Base-by-base conservation (phyloP, 108 stramenopile genomes). In the Skeletonema grethae region DNA sequence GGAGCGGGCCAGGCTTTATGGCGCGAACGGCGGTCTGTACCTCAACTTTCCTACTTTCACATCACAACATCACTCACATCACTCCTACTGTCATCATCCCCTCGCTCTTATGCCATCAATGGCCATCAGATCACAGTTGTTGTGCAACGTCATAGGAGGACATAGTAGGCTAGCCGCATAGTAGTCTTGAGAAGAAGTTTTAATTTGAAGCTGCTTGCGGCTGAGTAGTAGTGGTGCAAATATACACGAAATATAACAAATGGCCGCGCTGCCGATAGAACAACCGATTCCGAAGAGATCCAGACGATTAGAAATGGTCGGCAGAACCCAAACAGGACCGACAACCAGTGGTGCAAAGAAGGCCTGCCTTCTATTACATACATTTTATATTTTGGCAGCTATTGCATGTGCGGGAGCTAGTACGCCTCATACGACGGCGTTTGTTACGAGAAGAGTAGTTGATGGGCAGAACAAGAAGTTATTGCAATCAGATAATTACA, bases 331-430 rank as follows among this genome's bases (percentile, higher is more conserved):
- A 22, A 53, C 3, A 53, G 20, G 22, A 53, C n/a, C 50, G n/a
- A 53, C 50, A 22, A 53, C 22, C 50, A 53, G n/a, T 22, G 50
- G 18, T 53, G 50, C 50, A 53, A 53, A 24, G 50, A 22, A 10
- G 50, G 20, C 8, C 9, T 53, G 50, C 9, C 50, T 53, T 53
- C 50, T 53, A 53, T 53, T 53, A 24, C 50, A 53, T 53, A 53
- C 50, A 22, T 22, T 53, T 53, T 53, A 53, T 53, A 53, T 53
- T 53, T 53, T 53, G 50, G 6, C 50, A 53, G 50, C 50, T 53
- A 53, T 22, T 7, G 8, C 20, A 53, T 9, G 2, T 53, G 18
- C 22, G 18, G 22, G 50, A 7, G 50, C 50, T 20, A 53, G 22
- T 20, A 20, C 3, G 50, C 22, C 50, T 24, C 18, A 24, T 15